Conservation (phyloP, 805 yeast species). For the Debaryomyces castellii region DNA sequence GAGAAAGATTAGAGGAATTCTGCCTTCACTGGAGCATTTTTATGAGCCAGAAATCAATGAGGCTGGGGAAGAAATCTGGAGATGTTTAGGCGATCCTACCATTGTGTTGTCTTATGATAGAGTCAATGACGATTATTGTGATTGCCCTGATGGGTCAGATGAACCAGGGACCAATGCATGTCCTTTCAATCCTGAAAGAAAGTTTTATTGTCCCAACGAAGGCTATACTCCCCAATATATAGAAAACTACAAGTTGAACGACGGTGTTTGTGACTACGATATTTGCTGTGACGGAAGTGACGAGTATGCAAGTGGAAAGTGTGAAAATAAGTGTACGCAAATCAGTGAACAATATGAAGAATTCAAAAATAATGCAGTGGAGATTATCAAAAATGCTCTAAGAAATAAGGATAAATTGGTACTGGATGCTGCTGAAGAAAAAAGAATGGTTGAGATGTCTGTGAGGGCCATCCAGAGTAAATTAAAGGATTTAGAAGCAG, state of each 20-base stretch:
- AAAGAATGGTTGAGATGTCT: slow-evolving; percentile 1
- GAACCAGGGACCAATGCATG: slow-evolving; percentile 97
- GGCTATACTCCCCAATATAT: slow-evolving; percentile 67
- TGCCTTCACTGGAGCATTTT: slow-evolving; percentile 36
- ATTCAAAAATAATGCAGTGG: slow-evolving; percentile 8
- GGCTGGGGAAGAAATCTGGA: slow-evolving; percentile 45
- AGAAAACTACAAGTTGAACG: slow-evolving; percentile 70
- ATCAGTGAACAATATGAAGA: slow-evolving; percentile 40
- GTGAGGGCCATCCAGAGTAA: slow-evolving; percentile 3
- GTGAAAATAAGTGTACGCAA: slow-evolving; percentile 57
- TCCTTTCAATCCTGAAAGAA: slow-evolving; percentile 24
- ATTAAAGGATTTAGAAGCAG: slow-evolving; percentile 5
- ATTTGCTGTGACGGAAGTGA: slow-evolving; percentile 94
- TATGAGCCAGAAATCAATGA: slow-evolving; percentile 55
- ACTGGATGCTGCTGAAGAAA: slow-evolving; percentile 14
- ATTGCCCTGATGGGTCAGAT: slow-evolving; percentile 97
- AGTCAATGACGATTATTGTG: slow-evolving; percentile 88
- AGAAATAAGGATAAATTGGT: slow-evolving; percentile 27
- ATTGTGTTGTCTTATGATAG: slow-evolving; percentile 57
- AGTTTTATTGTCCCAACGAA: slow-evolving; percentile 74
- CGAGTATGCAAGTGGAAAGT: slow-evolving; percentile 51
- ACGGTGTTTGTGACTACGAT: slow-evolving; percentile 89
- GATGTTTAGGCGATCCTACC: slow-evolving; percentile 68
- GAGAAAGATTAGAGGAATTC: slow-evolving; percentile 28
- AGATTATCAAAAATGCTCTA: slow-evolving; percentile 23